A percentile compares a stretch with the other conserved stretches of the same genome.
These are phyloP conservation scores for Cynanchum wilfordii DNA, from an alignment of 257 asterid genomes.

Conservation along the genomic window DNA sequence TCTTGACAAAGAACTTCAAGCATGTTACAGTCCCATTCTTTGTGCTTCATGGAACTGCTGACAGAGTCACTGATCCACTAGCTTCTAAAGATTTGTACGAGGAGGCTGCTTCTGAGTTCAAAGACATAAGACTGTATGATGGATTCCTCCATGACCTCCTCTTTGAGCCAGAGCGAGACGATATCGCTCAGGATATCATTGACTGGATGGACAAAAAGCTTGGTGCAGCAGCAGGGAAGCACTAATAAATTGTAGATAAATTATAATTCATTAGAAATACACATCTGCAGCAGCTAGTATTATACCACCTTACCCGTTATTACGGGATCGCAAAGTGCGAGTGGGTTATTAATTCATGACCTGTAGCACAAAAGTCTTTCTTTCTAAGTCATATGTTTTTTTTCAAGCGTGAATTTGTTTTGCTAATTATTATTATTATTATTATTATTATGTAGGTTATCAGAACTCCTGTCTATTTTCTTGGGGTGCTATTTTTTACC, in stretches of 20 bases:
- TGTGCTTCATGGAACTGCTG: constrained; percentile 97
- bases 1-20: constrained; percentile 65
- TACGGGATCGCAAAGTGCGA: constrained; percentile 4
- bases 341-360: neutral
- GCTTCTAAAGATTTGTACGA: constrained; percentile 93
- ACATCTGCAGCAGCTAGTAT: neutral
- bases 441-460: too few species aligned
- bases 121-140: constrained; percentile 87
- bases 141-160: constrained; percentile 93
- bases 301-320: neutral
- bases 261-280: constrained; percentile 16
- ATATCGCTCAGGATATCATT: constrained; percentile 80
- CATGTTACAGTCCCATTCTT: constrained; percentile 82
- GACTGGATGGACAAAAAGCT: constrained; percentile 84
- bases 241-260: constrained; percentile 17
- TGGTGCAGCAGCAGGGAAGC: constrained; percentile 12
- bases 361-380: too few species aligned
- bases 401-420: too few species aligned
- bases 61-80: constrained; percentile 88
- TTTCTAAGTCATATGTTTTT: too few species aligned
- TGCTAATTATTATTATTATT: too few species aligned
- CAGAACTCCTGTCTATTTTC: too few species aligned
- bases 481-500: too few species aligned
- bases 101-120: constrained; percentile 71
- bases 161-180: constrained; percentile 94